Evolutionary conservation across 2,329 filamentous ascomycete species (phyloP).

Genomic region (Fusarium buxicola): DNA sequence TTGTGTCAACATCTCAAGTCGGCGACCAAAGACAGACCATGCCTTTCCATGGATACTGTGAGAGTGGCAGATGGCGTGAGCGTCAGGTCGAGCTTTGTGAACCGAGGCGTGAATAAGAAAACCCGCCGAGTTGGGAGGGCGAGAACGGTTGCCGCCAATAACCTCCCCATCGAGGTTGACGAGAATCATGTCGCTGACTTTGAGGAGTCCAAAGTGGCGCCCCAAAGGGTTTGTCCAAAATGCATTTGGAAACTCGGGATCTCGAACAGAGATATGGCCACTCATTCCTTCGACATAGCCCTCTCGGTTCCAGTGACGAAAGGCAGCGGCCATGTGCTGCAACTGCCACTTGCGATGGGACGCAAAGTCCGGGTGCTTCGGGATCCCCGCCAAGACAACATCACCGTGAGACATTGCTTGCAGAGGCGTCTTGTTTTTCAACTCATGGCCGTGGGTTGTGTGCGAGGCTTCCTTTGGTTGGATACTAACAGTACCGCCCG

Average conservation of each 20-base stretch:
- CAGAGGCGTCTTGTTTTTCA: conserved; percentile 39
- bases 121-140: conserved; percentile 74
- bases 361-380: conserved; percentile 39
- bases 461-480: conserved; percentile 26
- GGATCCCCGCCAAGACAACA: conserved; percentile 42
- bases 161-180: conserved; percentile 71
- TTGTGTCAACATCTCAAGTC: conserved; percentile 76
- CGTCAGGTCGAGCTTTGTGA: conserved; percentile 72
- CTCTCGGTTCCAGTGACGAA: conserved; percentile 74
- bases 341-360: conserved; percentile 53
- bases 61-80: conserved; percentile 75
- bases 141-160: conserved; percentile 69
- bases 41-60: conserved; percentile 74
- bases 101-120: conserved; percentile 76
- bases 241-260: conserved; percentile 68
- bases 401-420: conserved; percentile 46
- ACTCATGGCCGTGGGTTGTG: conserved; percentile 39
- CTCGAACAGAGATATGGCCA: conserved; percentile 74
- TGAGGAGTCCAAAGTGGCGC: conserved; percentile 73
- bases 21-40: conserved; percentile 71
- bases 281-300: conserved; percentile 76
- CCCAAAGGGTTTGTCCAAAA: conserved; percentile 78
- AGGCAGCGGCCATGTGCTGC: conserved; percentile 73
- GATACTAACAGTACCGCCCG: conserved; percentile 18
- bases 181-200: conserved; percentile 75